These are phyloP conservation scores for Drechslerella coelobrocha DNA, from an alignment of 2,329 filamentous ascomycete species.

Conservation along the genomic window DNA sequence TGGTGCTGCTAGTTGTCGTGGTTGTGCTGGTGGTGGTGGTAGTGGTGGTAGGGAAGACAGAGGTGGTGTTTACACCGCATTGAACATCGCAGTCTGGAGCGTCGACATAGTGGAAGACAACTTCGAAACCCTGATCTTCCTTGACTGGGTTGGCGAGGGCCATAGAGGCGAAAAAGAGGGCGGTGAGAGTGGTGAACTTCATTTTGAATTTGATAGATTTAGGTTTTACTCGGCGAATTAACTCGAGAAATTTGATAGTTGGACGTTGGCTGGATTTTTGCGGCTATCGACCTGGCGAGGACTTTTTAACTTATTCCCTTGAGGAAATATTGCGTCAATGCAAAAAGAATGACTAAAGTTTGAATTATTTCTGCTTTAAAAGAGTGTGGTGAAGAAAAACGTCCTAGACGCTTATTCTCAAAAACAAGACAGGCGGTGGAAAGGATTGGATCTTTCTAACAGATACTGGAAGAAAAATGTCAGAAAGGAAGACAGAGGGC, in stretches of 20 bases:
- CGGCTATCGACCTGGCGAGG: too few species aligned
- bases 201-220: slow-evolving; percentile 18
- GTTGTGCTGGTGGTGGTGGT: slow-evolving; percentile 1
- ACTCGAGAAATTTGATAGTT: slow-evolving; percentile 2
- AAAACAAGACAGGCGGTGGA: slow-evolving; percentile 8
- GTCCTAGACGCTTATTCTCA: slow-evolving; percentile 43
- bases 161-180: slow-evolving; percentile 23
- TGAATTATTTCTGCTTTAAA: slow-evolving; percentile 13
- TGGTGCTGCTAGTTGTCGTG: not conserved
- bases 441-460: slow-evolving; percentile 14
- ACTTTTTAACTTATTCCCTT: not conserved
- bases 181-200: slow-evolving; percentile 33
- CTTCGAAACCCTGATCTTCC: slow-evolving; percentile 26
- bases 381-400: slow-evolving; percentile 49
- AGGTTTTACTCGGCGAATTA: not conserved
- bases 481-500: slow-evolving; percentile 36
- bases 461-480: slow-evolving; percentile 6
- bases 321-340: not conserved
- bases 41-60: slow-evolving; percentile 11
- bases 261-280: slow-evolving; percentile 18
- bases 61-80: slow-evolving; percentile 43
- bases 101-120: slow-evolving; percentile 47
- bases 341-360: slow-evolving; percentile 39
- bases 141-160: slow-evolving; percentile 4
- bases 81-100: slow-evolving; percentile 39